phyloP scores from a whole-genome alignment of 202 grass and related monocot species.

The Thinopyrum obtusiflorum region DNA sequence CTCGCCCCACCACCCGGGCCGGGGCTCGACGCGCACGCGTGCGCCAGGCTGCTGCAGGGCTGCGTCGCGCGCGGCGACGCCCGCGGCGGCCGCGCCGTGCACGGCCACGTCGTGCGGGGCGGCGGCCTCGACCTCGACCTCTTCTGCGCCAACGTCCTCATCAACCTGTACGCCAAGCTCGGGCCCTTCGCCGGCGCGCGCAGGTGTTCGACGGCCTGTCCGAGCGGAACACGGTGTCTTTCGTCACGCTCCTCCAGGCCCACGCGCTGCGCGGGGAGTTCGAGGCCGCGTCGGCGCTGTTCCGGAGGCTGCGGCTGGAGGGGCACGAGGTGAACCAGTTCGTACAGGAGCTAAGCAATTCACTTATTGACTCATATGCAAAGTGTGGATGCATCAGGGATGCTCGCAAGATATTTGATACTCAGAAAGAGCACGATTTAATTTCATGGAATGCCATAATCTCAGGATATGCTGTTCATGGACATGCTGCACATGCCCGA shows the following conservation, averaged over 20 bases:
- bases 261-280: conserved; percentile 20
- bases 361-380: too few relatives aligned
- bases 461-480: too few relatives aligned
- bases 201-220: conserved; percentile 54
- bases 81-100: conserved; percentile 37
- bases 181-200: conserved; percentile 19
- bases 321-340: conserved; percentile 68
- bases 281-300: conserved; percentile 19
- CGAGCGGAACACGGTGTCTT: conserved; percentile 62
- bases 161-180: conserved; percentile 60
- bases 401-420: too few relatives aligned
- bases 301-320: conserved; percentile 42
- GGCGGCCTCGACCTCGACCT: conserved; percentile 54
- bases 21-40: conserved; percentile 44
- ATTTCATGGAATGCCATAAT: too few relatives aligned
- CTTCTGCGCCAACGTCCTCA: conserved; percentile 53
- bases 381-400: too few relatives aligned
- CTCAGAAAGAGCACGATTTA: too few relatives aligned
- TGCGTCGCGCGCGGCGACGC: conserved; percentile 41
- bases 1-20: conserved; percentile 18
- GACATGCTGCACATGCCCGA: too few relatives aligned
- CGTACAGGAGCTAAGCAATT: too few relatives aligned
- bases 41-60: conserved; percentile 45
- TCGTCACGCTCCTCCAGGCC: conserved; percentile 58
- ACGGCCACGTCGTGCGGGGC: conserved; percentile 39